phyloP scores from a whole-genome alignment of 1,139 yeast genomes.

The Blastobotrys serpentis region DNA sequence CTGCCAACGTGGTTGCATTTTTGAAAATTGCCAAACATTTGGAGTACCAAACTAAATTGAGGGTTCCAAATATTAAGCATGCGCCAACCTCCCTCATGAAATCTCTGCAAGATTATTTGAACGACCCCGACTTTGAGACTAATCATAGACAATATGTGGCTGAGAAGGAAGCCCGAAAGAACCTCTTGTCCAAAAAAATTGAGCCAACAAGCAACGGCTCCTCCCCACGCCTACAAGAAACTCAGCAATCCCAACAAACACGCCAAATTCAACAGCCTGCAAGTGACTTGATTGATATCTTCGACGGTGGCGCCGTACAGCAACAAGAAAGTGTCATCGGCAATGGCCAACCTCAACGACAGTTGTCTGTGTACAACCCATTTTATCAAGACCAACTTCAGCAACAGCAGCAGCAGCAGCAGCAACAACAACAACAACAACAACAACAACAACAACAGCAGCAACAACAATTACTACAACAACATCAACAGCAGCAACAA shows the following conservation, averaged over 20 bases:
- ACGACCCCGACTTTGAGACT: conserved; percentile 79
- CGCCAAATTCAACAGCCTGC: conserved; percentile 9
- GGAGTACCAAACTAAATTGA: conserved; percentile 81
- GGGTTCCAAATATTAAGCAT: conserved; percentile 93
- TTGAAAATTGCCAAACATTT: conserved; percentile 85
- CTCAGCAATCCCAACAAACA: conserved; percentile 12
- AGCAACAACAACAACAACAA: conserved; percentile 25
- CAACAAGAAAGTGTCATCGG: conserved; percentile 18
- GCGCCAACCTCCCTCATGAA: conserved; percentile 93
- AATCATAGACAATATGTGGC: conserved; percentile 76
- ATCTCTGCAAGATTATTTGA: conserved; percentile 82
- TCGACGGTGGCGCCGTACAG: conserved; percentile 17
- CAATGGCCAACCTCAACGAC: conserved; percentile 11
- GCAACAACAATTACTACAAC: conserved; percentile 17
- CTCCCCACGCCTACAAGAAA: conserved; percentile 12
- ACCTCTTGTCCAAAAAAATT: conserved; percentile 14
- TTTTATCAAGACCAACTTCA: conserved; percentile 25
- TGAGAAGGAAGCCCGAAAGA: conserved; percentile 50
- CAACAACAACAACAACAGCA: conserved; percentile 16
- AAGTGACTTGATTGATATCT: conserved; percentile 17
- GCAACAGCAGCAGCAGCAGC: conserved; percentile 19
- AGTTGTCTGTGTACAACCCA: conserved; percentile 17
- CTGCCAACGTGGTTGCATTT: conserved; percentile 83
- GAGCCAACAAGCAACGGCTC: not conserved
- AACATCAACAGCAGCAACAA: conserved; percentile 23